Evolutionary conservation across 176 grass and related monocot genomes (phyloP).

Genomic region (Carex pumila): DNA sequence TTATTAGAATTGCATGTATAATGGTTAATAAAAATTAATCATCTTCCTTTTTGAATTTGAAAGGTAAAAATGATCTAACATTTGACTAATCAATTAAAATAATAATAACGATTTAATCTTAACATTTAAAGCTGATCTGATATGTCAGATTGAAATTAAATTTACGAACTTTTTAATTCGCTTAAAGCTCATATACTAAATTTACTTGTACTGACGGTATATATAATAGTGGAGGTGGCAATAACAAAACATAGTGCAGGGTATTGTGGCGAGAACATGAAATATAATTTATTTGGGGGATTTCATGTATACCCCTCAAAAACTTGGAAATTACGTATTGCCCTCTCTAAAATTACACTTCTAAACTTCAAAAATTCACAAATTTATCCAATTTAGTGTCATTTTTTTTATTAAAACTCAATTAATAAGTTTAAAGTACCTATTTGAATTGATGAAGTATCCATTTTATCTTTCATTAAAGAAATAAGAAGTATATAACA

Average conservation of each 20-base stretch:
- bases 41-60: neutral
- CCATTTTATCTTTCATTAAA: too few species aligned
- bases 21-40: neutral
- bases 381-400: too few species aligned
- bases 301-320: too few species aligned
- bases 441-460: too few species aligned
- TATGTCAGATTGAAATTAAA: neutral
- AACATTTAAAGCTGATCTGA: neutral
- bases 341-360: too few species aligned
- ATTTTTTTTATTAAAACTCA: too few species aligned
- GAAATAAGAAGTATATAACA: too few species aligned
- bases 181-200: neutral
- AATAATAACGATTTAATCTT: neutral
- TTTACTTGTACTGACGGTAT: neutral
- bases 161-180: neutral
- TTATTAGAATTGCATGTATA: too few species aligned
- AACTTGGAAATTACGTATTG: too few species aligned
- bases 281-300: neutral
- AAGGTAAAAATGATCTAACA: neutral
- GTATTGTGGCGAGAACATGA: neutral
- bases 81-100: neutral
- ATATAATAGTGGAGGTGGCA: neutral
- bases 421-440: too few species aligned
- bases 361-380: too few species aligned
- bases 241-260: neutral